Percentiles rank a stretch among this genome's conserved stretches.
phyloP scores from a whole-genome alignment of 257 asterid species.

The Cordia subcordata region DNA sequence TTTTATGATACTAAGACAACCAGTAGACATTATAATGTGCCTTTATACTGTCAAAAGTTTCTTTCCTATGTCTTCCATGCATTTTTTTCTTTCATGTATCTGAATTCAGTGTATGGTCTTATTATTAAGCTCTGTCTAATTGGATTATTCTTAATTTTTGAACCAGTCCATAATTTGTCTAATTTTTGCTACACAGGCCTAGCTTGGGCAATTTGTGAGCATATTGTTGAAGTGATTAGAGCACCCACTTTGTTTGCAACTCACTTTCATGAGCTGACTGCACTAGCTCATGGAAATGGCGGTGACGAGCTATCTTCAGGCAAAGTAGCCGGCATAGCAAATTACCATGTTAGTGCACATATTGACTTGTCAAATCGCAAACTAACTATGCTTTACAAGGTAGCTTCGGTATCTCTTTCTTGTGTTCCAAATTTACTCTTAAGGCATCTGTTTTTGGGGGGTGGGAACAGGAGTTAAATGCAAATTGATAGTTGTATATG shows the following conservation, averaged over 20 bases:
- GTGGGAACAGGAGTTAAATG: too few species aligned
- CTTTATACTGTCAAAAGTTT: too few species aligned
- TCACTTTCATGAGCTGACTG: conserved; percentile 97
- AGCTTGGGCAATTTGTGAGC: conserved; percentile 99
- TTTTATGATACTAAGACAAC: too few species aligned
- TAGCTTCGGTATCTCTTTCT: conserved; percentile 23
- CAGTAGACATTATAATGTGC: too few species aligned
- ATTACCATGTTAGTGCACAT: conserved; percentile 95
- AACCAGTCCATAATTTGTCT: neutral
- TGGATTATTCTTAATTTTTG: neutral
- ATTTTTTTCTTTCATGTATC: too few species aligned
- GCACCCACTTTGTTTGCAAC: conserved; percentile 98
- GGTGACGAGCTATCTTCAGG: conserved; percentile 34
- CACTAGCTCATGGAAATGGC: conserved; percentile 55
- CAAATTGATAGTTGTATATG: too few species aligned
- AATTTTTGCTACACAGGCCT: conserved; percentile 46
- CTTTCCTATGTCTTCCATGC: too few species aligned
- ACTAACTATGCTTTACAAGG: conserved; percentile 98
- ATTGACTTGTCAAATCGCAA: conserved; percentile 82
- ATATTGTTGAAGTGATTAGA: conserved; percentile 67
- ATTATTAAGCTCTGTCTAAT: too few species aligned
- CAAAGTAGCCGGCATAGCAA: conserved; percentile 62
- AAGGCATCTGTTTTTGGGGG: neutral
- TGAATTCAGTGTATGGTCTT: too few species aligned
- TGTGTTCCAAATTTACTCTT: neutral